Evolutionary conservation across 176 grass and related monocot genomes (phyloP).

Genomic region (Eragrostis nindensis): DNA sequence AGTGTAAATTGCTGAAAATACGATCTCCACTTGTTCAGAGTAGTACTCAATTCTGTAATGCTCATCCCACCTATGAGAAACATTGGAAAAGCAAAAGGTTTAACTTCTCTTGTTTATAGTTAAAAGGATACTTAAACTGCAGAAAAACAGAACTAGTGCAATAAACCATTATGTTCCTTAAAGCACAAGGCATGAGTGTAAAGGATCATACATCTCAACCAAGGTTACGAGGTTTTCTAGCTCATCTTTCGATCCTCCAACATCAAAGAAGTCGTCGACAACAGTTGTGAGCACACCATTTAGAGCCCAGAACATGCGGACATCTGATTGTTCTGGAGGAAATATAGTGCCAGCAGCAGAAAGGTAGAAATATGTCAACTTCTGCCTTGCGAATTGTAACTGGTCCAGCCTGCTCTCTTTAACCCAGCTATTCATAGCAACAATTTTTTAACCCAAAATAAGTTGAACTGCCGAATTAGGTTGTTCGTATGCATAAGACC

Average conservation of each 20-base stretch:
- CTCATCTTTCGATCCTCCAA: constrained; percentile 77
- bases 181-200: not conserved
- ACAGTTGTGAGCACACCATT: constrained; percentile 69
- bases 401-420: constrained; percentile 69
- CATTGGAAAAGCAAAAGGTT: not conserved
- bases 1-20: constrained; percentile 60
- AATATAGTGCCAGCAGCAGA: constrained; percentile 69
- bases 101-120: not conserved
- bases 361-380: constrained; percentile 65
- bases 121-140: not conserved
- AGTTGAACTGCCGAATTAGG: not conserved
- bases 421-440: constrained; percentile 52
- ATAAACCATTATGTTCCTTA: not conserved
- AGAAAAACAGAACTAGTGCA: not conserved
- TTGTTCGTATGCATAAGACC: not conserved
- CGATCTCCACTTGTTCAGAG: constrained; percentile 72
- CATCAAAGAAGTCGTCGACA: constrained; percentile 83
- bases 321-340: constrained; percentile 57
- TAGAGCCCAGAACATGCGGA: constrained; percentile 64
- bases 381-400: constrained; percentile 71
- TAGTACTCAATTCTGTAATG: constrained; percentile 51
- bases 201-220: constrained; percentile 58
- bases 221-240: constrained; percentile 57
- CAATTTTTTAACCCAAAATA: not conserved
- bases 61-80: constrained; percentile 64